Base-by-base conservation (phyloP, 306 rosid genomes). In the Vigna mungo region DNA sequence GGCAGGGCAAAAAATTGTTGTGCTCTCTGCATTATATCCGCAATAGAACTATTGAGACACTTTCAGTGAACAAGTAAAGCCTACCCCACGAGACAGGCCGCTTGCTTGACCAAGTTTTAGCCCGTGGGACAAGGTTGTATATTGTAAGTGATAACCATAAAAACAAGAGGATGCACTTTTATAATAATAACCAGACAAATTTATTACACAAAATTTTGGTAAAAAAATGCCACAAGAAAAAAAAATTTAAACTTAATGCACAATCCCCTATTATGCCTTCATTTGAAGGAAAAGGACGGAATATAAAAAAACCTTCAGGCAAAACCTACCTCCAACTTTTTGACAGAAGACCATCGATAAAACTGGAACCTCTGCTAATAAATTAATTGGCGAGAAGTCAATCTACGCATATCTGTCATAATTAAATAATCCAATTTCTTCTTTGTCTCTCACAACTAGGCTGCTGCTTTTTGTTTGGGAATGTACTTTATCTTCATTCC, bases 301-400 rank as follows among this genome's bases (percentile, higher is more conserved):
- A 76, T 80, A 81, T 76, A 70, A 82, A 84, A 72, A 66, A 43
- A 75, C 78, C 84, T 85, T 86, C 88, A 77, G 63, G 84, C 72
- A 81, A 88, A 87, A 89, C 86, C 79, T 85, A 85, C 85, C 86
- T 71, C 76, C 76, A 70, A 75, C 58, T 84, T 90, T 86, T 82
- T 46, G 89, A 86, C 93, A 88, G 93, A 91, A 88, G 92, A 85
- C 91, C 92, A 77, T 86, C 72, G 61, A 85, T 73, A 87, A 90
- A 90, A 89, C 83, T 85, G 89, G 97, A 91, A 84, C 93, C 91
- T 88, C 95, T 85, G 92, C 86, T 81, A 81, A 81, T 83, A 83
- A 84, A 79, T 66, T 59, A 84, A 80, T 63, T 47, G 75, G 52
- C 47, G 23, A 77, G 34, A 84, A 84, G 75, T 84, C 83, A 82